Conservation (phyloP, 306 rosid species). For the Cucumis sativus region Cucumber_9930_V3 NC_026655.2:6594501-6595000, state of each 20-base stretch:
- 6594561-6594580: not conserved
- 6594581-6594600: not conserved
- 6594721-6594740: not conserved
- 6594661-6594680: not conserved
- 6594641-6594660: not conserved
- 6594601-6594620: not conserved
- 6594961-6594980: too few relatives aligned
- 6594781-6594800: not conserved
- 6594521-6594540: not conserved
- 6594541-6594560: not conserved
- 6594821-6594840: not conserved
- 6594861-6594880: not conserved
- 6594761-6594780: not conserved
- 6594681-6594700: not conserved
- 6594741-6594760: not conserved
- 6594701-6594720: not conserved
- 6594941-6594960: too few relatives aligned
- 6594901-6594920: not conserved
- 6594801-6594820: not conserved
- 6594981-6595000: too few relatives aligned
- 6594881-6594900: not conserved
- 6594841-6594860: not conserved
- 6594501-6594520: not conserved
- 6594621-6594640: not conserved
- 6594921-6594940: not conserved